phyloP scores from a whole-genome alignment of 2,329 filamentous ascomycete species.

The Penicillium italicum region DNA sequence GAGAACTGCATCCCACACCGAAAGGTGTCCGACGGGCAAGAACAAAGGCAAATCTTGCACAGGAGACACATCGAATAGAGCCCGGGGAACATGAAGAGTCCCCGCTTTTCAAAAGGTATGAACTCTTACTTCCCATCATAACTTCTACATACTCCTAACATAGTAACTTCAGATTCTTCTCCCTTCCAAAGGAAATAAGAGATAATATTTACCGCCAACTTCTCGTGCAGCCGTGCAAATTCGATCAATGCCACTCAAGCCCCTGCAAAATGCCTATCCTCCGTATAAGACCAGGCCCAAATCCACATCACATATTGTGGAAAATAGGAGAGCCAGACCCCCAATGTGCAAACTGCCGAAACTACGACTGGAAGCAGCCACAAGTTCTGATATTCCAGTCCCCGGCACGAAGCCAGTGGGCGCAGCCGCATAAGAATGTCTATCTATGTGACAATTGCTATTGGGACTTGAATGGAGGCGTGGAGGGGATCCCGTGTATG shows the following conservation, averaged over 20 bases:
- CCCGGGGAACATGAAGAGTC: background rate
- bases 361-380: background rate
- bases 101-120: background rate
- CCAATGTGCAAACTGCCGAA: slow-evolving; percentile 2
- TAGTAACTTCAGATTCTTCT: slow-evolving; percentile 6
- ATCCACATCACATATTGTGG: too few relatives aligned
- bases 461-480: slow-evolving; percentile 3
- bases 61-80: background rate
- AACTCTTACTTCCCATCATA: background rate
- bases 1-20: background rate
- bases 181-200: slow-evolving; percentile 12
- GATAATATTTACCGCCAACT: slow-evolving; percentile 8
- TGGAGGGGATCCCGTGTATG: slow-evolving; percentile 1
- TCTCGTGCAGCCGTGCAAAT: slow-evolving; percentile 16
- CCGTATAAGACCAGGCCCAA: slow-evolving; percentile 1
- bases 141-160: background rate
- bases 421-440: background rate
- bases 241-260: slow-evolving; percentile 24
- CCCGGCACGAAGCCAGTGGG: slow-evolving; percentile 15
- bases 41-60: background rate
- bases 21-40: background rate
- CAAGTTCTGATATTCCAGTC: slow-evolving; percentile 7
- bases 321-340: too few relatives aligned
- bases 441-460: slow-evolving; percentile 18
- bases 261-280: background rate